phyloP scores from a whole-genome alignment of 306 rosid genomes.

The Spatholobus suberectus region DNA sequence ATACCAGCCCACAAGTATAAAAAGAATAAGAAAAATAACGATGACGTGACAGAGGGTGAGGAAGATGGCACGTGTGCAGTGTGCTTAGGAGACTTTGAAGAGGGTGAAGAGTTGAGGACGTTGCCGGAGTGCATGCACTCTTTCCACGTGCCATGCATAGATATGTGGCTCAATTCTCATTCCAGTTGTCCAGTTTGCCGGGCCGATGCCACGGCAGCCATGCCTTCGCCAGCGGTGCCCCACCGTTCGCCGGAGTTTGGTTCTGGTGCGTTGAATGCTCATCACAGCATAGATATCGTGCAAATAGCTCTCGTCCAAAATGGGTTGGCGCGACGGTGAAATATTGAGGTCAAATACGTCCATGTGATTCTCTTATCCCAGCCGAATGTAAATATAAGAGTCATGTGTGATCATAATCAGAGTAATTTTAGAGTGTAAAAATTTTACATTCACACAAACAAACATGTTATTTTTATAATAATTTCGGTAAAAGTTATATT shows the following conservation, averaged over 20 bases:
- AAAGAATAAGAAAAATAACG: slow-evolving; percentile 33
- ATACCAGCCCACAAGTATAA: slow-evolving; percentile 60
- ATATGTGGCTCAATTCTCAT: slow-evolving; percentile 69
- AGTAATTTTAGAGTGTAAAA: no score
- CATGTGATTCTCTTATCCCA: no score
- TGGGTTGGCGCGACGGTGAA: no score
- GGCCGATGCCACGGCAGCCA: slow-evolving; percentile 40
- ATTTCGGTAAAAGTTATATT: no score
- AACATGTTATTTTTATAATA: no score
- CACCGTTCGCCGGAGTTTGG: not conserved
- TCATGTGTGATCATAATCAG: no score
- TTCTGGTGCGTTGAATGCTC: not conserved
- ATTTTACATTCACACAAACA: no score
- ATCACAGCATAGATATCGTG: slow-evolving; percentile 3
- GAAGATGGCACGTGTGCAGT: slow-evolving; percentile 57
- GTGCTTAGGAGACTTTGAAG: slow-evolving; percentile 70
- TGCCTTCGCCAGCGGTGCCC: not conserved
- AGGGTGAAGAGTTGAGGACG: slow-evolving; percentile 70
- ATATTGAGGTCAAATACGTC: no score
- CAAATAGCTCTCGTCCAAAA: slow-evolving; percentile 7
- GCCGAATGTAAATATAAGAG: no score
- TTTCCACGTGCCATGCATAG: slow-evolving; percentile 70
- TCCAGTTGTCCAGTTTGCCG: slow-evolving; percentile 65
- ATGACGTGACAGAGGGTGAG: not conserved
- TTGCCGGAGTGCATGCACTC: slow-evolving; percentile 74